phyloP scores from a whole-genome alignment of 2,329 filamentous ascomycete genomes.

The Alternaria consortialis region DNA sequence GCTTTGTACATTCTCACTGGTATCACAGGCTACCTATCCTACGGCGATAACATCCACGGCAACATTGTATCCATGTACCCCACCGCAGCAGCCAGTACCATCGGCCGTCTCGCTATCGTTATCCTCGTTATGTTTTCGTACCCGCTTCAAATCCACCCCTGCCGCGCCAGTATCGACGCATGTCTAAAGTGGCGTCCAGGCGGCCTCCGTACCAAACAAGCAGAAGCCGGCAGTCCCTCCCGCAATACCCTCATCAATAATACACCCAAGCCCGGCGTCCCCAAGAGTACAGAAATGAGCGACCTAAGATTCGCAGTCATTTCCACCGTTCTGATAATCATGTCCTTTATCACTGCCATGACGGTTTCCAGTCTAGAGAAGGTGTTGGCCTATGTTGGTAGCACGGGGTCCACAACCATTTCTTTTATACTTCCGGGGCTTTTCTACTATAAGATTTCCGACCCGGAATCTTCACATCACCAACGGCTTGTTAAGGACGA shows the following conservation, averaged over 20 bases:
- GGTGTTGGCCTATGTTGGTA: slow-evolving; percentile 93
- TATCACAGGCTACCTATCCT: slow-evolving; percentile 94
- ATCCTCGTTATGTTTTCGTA: slow-evolving; percentile 96
- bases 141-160: slow-evolving; percentile 93
- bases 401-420: slow-evolving; percentile 92
- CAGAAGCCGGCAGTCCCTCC: slow-evolving; percentile 51
- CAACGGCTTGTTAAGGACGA: slow-evolving; percentile 90
- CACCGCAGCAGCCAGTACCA: slow-evolving; percentile 82
- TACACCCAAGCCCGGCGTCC: slow-evolving; percentile 23
- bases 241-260: slow-evolving; percentile 56
- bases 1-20: slow-evolving; percentile 89
- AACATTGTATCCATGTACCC: slow-evolving; percentile 84
- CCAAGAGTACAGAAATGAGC: slow-evolving; percentile 68
- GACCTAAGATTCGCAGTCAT: slow-evolving; percentile 89
- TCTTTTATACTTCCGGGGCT: slow-evolving; percentile 95
- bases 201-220: slow-evolving; percentile 44
- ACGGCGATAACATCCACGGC: slow-evolving; percentile 85
- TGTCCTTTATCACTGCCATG: slow-evolving; percentile 88
- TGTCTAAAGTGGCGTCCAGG: slow-evolving; percentile 89
- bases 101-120: slow-evolving; percentile 94
- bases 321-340: slow-evolving; percentile 83
- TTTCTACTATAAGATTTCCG: slow-evolving; percentile 98
- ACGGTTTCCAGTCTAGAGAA: slow-evolving; percentile 89
- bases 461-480: slow-evolving; percentile 85
- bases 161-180: slow-evolving; percentile 91